These are phyloP conservation scores for Sanghuangporus sanghuang DNA, from an alignment of 1,284 basidiomycete species.

Conservation along the genomic window DNA sequence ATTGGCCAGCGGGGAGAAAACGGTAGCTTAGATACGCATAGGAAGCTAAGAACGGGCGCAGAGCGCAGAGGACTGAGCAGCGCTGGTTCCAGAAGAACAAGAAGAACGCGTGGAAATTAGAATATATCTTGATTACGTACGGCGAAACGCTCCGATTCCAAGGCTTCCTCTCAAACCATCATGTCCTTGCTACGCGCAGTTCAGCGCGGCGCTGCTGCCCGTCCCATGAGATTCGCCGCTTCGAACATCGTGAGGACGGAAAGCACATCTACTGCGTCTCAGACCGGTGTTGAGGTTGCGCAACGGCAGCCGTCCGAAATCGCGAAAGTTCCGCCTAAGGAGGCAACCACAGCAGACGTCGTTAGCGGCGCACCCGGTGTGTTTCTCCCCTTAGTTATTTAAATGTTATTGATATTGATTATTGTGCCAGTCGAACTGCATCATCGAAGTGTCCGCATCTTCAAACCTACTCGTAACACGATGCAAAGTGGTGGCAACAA, in stretches of 20 bases:
- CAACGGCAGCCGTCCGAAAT: conserved; percentile 33
- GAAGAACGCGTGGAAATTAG: background rate
- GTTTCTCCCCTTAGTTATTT: conserved; percentile 22
- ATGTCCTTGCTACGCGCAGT: conserved; percentile 17
- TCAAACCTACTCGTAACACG: conserved; percentile 89
- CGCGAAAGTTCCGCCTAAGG: conserved; percentile 33
- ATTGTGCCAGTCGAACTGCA: conserved; percentile 65
- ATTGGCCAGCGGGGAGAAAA: background rate
- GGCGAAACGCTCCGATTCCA: background rate
- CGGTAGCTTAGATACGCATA: background rate
- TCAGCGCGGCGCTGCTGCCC: background rate
- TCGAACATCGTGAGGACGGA: background rate
- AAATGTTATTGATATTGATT: background rate
- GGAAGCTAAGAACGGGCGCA: background rate
- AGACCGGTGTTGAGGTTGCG: conserved; percentile 6
- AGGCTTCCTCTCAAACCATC: conserved; percentile 3
- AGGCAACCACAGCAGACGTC: conserved; percentile 67
- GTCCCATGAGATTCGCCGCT: background rate
- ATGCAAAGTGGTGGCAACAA: conserved; percentile 93
- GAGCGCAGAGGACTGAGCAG: background rate
- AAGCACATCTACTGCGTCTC: conserved; percentile 6
- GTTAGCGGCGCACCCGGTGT: conserved; percentile 77
- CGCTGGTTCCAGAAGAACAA: background rate
- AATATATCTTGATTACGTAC: background rate
- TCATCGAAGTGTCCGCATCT: conserved; percentile 88